Conservation (phyloP, 331 rosid genomes). For the Quercus lobata region DNA sequence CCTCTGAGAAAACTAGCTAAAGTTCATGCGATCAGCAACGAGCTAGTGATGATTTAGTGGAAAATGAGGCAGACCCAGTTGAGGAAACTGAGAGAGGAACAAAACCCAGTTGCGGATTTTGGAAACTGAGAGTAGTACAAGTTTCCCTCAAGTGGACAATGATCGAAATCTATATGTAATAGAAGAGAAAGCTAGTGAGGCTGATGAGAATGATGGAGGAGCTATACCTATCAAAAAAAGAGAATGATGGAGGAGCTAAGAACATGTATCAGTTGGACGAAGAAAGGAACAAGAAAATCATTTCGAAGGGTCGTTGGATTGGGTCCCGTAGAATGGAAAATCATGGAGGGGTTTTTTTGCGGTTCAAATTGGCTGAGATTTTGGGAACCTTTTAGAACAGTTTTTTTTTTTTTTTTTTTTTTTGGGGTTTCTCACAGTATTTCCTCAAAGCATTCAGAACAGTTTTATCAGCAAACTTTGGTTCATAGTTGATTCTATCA, state of each 20-base stretch:
- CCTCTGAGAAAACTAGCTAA: constrained; percentile 2
- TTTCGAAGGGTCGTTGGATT: neutral
- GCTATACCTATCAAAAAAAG: neutral
- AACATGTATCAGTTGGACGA: neutral
- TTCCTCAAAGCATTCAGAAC: neutral
- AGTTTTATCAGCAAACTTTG: neutral
- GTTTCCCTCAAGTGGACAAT: constrained; percentile 2
- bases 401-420: too few relatives aligned
- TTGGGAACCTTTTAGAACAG: neutral
- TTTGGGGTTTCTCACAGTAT: too few relatives aligned
- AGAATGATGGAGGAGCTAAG: neutral
- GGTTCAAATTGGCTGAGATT: constrained; percentile 17
- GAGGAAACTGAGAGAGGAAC: constrained; percentile 19
- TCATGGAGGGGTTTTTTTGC: constrained; percentile 3
- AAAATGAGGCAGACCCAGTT: constrained; percentile 27
- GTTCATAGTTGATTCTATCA: neutral
- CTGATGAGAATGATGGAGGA: neutral
- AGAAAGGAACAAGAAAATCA: neutral
- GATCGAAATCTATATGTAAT: neutral
- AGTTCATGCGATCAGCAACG: neutral
- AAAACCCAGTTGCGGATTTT: constrained; percentile 19
- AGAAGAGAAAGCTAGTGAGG: neutral
- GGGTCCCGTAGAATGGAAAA: constrained; percentile 15
- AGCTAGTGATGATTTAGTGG: neutral
- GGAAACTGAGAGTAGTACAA: constrained; percentile 5